Conservation (phyloP, 345 rosid species). For the Hypericum perforatum region DNA sequence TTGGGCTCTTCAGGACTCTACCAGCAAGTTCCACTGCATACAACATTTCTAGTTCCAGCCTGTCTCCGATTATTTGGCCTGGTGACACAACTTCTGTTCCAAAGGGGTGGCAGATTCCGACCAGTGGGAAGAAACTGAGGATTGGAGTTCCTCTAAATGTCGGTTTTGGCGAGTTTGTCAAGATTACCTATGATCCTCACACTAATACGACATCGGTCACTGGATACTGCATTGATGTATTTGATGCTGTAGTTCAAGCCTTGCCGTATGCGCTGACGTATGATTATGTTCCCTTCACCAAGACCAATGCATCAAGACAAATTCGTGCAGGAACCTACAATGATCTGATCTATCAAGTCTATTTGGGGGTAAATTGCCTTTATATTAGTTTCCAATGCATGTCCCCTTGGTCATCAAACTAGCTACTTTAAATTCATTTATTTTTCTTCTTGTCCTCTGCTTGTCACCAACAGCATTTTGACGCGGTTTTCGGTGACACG, state of each 20-base stretch:
- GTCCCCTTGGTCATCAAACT: no score
- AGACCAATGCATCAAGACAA: conserved; percentile 1
- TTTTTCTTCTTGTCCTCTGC: no score
- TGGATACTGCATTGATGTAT: conserved; percentile 33
- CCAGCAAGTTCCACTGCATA: neutral
- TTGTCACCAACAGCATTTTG: no score
- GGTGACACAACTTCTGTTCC: conserved; percentile 10
- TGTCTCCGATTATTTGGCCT: conserved; percentile 18
- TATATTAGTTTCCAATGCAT: no score
- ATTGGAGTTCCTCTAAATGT: conserved; percentile 26
- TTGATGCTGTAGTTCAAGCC: conserved; percentile 18
- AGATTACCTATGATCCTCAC: conserved; percentile 1
- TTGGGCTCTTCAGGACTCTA: conserved; percentile 6
- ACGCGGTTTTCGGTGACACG: no score
- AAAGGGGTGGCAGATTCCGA: conserved; percentile 18
- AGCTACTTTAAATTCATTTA: no score
- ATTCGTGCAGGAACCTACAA: conserved; percentile 13
- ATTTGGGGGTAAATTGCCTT: conserved; percentile 6
- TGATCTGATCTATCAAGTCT: conserved; percentile 16
- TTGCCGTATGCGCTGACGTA: conserved; percentile 13
- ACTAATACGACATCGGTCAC: neutral
- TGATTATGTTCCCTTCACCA: conserved; percentile 13
- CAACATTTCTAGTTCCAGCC: neutral
- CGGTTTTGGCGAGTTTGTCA: conserved; percentile 27
- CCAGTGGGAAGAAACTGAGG: conserved; percentile 17